Base-by-base conservation (phyloP, 345 rosid genomes). In the Brassica incana region DNA sequence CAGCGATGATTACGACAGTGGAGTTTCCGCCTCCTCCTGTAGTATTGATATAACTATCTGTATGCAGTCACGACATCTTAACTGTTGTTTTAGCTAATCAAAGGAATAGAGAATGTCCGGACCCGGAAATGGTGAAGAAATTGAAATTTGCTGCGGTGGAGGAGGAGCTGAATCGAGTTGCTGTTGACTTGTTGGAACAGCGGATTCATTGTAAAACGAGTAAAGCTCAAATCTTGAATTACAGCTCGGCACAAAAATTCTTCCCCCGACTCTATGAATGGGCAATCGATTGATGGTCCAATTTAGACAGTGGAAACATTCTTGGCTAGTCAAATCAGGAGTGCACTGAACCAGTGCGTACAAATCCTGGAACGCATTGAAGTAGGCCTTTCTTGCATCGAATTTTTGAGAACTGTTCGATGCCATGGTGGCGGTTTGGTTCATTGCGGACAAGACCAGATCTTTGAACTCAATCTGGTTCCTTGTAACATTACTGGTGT, bases 311-410 rank as follows among this genome's bases (percentile, higher is more conserved):
- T 0, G 0, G 0, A 15, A 5, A 33, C 89, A 88, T 0, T 62
- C 76, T 1, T 4, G 0, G 0, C 10, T 0, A 5, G 77, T 54
- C 16, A 87, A 27, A 72, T 85, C 88, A 10, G 83, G 86, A 1
- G 69, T 81, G 77, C 94, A 90, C 84, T 88, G 87, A 6, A 38
- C 86, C 0, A 90, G 38, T 3, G 16, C 63, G 69, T 77, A 88
- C 45, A 88, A 8, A 0, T 0, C 43, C 48, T 62, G 43, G 0
- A 18, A 71, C 8, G 10, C 30, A 0, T 61, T 40, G 1, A 43
- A 40, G 2, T 64, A 67, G 45, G 45, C 45, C 3, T 40, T 40
- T 40, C 3, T 2, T 0, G 8, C 3, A 8, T 40, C 3, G 45
- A 9, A 40, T 40, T 40, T 40, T 2, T 3, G 45, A 9, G 45